Base-by-base conservation (phyloP, 225 moss, liverwort and hornwort species). In the Ulota crispa region DNA sequence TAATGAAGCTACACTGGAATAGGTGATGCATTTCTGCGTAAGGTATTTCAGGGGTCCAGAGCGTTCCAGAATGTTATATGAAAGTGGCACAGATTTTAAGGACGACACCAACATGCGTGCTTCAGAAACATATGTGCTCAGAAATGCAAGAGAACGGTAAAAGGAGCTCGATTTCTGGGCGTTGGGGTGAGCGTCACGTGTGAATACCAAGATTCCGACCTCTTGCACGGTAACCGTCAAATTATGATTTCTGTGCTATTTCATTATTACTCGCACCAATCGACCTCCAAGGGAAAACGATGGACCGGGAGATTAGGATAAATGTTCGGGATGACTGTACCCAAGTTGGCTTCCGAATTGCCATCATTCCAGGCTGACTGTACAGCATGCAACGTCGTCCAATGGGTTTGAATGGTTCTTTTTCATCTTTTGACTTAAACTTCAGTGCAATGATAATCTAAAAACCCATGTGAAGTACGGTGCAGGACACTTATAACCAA, bases 321-420 rank as follows among this genome's bases (percentile, higher is more conserved):
- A 62, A 73, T 66, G 45, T 72, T 72, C 68, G 52, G 41, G 16
- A 26, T 41, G 27, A 80, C 75, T 64, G 80, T 0, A 18, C 43
- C 43, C 63, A 36, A 70, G 43, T 76, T 53, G 80, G 76, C 72
- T 83, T 83, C 67, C 60, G 59, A 80, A 41, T 59, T 61, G 76
- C 64, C 59, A 76, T 71, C 80, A 83, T 86, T 82, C 70, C 79
- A 86, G 65, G 75, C 65, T 80, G 74, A 64, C 63, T 54, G 64
- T 61, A 70, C 85, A 85, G 85, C 76, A 80, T 34, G 73, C 78
- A 81, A 73, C 64, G 60, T 75, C 70, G 75, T 79, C 69, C 73
- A 63, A 73, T 78, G 73, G 45, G 36, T 73, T 82, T 82, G 84
- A 32, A 78, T 75, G 70, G 39, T 64, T 70, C 23, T 8, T 84